These are phyloP conservation scores for Cladosporium austrohemisphaericum DNA, from an alignment of 2,329 filamentous ascomycete genomes.

Conservation along the genomic window DNA sequence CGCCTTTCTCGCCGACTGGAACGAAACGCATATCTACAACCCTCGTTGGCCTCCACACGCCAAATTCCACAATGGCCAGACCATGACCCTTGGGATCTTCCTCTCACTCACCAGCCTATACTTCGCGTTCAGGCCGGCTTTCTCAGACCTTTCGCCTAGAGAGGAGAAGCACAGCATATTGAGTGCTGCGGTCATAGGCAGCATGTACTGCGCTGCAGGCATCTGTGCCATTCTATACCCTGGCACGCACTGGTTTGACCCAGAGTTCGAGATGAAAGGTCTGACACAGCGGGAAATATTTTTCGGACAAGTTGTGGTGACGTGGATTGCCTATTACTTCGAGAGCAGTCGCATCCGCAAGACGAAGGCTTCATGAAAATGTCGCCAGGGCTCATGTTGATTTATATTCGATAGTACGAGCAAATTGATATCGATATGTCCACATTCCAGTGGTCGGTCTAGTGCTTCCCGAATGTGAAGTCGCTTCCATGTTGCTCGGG, in stretches of 20 bases:
- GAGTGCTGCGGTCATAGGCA: constrained; percentile 38
- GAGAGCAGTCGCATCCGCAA: constrained; percentile 25
- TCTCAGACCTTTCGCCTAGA: background rate
- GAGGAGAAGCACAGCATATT: constrained; percentile 25
- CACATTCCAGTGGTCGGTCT: too few relatives aligned
- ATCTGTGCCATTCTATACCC: constrained; percentile 47
- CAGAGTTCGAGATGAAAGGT: constrained; percentile 41
- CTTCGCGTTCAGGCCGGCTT: constrained; percentile 31
- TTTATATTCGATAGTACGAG: too few relatives aligned
- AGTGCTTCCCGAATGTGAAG: too few relatives aligned
- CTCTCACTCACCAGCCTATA: constrained; percentile 40
- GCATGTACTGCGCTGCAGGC: constrained; percentile 44
- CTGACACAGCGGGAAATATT: constrained; percentile 37
- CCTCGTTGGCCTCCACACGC: constrained; percentile 50
- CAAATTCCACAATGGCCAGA: constrained; percentile 53
- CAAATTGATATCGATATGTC: too few relatives aligned
- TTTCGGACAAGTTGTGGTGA: constrained; percentile 22
- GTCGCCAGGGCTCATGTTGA: too few relatives aligned
- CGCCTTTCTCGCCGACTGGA: constrained; percentile 36
- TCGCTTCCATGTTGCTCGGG: background rate
- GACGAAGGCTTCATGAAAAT: constrained; percentile 15
- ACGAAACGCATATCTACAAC: constrained; percentile 46
- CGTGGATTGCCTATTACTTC: constrained; percentile 32
- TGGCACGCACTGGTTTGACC: constrained; percentile 42
- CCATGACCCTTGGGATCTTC: constrained; percentile 45